Base-by-base conservation (phyloP, 345 rosid genomes). In the Abelmoschus esculentus region DNA sequence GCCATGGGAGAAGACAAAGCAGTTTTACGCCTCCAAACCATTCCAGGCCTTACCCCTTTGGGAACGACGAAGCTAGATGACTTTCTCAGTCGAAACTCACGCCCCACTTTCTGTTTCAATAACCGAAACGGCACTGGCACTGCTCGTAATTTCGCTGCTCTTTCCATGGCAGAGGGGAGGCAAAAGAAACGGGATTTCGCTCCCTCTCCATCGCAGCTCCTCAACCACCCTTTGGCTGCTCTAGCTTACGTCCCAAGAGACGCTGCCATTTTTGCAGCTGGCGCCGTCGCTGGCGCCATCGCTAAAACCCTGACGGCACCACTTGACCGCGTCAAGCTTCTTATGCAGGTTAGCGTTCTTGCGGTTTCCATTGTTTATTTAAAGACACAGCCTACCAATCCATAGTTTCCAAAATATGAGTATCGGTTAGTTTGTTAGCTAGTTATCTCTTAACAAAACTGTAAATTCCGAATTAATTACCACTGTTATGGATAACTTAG, bases 271-370 rank as follows among this genome's bases (percentile, higher is more conserved):
- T 95, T 95, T 74, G 72, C 82, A 1, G 98, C 99, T 61, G 99
- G 93, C 28, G 99, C 99, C 49, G 50, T 89, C 57, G 86, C 97
- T 18, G 97, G 99, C 50, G 96, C 96, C 61, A 92, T 93, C 26
- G 98, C 98, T 2, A 95, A 95, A 82, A 81, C 93, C n/a, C 86
- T 86, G 54, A 91, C 96, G 2, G 97, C 99, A 59, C 98, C 97
- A 1, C 97, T 91, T 49, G 99, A 95, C 83, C 99, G 96, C 50
- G 72, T 91, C 69, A 95, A 95, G 87, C 86, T 95, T 64, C 97
- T 95, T 74, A 88, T 95, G 96, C 99, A 91, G 96, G 99, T 93
- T 44, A 18, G 9, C 11, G 26, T 28, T 60, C 31, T 59, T 44
- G 14, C 58, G 13, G 42, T 38, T 1, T 38, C 42, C 42, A 38